phyloP scores from a whole-genome alignment of 2,329 filamentous ascomycete genomes.

The Aureobasidium sp. region DNA sequence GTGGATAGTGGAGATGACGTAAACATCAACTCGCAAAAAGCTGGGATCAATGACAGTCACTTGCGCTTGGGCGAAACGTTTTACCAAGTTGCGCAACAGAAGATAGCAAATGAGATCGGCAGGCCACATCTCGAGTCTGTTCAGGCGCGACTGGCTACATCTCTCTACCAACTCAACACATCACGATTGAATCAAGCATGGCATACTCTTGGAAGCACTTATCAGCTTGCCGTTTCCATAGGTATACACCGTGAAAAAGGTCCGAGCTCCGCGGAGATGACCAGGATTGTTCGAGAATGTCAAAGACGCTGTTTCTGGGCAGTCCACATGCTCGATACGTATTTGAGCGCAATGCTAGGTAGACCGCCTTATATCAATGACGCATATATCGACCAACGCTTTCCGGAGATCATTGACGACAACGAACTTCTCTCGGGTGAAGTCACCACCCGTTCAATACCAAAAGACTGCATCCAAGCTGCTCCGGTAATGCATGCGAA shows the following conservation, averaged over 20 bases:
- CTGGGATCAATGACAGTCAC: neutral
- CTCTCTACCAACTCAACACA: conserved; percentile 18
- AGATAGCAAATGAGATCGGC: conserved; percentile 14
- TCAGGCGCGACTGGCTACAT: conserved; percentile 18
- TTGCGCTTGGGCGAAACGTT: neutral
- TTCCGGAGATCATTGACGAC: conserved; percentile 51
- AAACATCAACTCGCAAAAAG: neutral
- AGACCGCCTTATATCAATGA: conserved; percentile 55
- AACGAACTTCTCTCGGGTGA: conserved; percentile 45
- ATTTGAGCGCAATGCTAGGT: conserved; percentile 55
- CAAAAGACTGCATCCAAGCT: conserved; percentile 35
- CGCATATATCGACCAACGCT: conserved; percentile 55
- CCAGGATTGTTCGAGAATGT: conserved; percentile 36
- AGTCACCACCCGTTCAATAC: conserved; percentile 21
- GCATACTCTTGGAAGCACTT: conserved; percentile 25
- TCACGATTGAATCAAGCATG: conserved; percentile 28
- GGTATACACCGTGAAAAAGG: conserved; percentile 29
- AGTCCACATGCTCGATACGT: conserved; percentile 56
- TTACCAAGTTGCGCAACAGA: neutral
- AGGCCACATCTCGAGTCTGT: conserved; percentile 17
- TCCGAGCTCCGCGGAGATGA: conserved; percentile 24
- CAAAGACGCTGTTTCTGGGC: conserved; percentile 56
- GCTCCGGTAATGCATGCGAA: conserved; percentile 40
- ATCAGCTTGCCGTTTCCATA: conserved; percentile 19
- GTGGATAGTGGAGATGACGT: neutral